Evolutionary conservation across 2,329 filamentous ascomycete genomes (phyloP).

Genomic region (Immersiporthe knoxdaviesiana): DNA sequence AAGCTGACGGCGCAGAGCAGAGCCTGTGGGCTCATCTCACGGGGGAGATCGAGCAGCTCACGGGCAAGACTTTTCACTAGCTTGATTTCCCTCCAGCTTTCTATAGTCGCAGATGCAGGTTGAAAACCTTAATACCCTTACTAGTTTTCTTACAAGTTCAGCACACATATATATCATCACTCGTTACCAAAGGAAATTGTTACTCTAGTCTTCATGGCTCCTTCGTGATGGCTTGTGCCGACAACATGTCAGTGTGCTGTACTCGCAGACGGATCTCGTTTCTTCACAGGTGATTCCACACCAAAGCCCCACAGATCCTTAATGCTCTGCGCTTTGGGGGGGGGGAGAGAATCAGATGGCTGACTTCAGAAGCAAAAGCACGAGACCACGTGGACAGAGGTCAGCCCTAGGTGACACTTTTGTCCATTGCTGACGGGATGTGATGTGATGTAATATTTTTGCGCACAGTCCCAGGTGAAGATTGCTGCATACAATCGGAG

Average conservation of each 20-base stretch:
- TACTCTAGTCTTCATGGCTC: background rate
- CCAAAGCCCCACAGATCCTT: too few relatives aligned
- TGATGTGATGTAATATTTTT: too few relatives aligned
- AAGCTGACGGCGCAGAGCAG: slow-evolving; percentile 36
- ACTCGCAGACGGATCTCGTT: background rate
- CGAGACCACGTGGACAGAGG: background rate
- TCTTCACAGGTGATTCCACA: background rate
- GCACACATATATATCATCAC: background rate
- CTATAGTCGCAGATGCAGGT: background rate
- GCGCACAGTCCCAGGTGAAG: too few relatives aligned
- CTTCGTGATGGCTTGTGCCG: background rate
- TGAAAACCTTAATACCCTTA: background rate
- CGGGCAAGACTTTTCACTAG: slow-evolving; percentile 7
- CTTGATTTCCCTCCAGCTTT: background rate
- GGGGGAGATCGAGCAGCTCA: background rate
- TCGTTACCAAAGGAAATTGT: background rate
- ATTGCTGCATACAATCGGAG: too few relatives aligned
- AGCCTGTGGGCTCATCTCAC: slow-evolving; percentile 41
- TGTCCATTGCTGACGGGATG: background rate
- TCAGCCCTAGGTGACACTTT: background rate
- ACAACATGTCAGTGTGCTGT: too few relatives aligned
- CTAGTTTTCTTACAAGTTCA: background rate
- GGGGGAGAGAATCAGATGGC: background rate
- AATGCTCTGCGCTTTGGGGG: too few relatives aligned
- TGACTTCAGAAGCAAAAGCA: background rate